Base-by-base conservation (phyloP, 768 basidiomycete genomes). In the Floccularia luteovirens region DNA sequence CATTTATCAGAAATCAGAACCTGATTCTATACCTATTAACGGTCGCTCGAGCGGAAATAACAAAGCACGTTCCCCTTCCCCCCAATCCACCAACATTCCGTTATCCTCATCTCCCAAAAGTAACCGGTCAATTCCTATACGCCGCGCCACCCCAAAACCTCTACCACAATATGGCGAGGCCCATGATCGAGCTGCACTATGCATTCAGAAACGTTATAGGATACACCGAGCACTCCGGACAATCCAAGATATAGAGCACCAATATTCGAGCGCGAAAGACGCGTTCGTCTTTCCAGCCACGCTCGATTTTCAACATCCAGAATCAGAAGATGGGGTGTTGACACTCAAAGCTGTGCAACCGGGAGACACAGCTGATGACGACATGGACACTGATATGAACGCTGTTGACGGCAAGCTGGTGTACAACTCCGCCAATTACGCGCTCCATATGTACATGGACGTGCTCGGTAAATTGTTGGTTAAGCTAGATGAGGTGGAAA, bases 401-500 rank as follows among this genome's bases (percentile, higher is more conserved):
- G 41, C 35, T 27, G 24, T 31, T 21, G 35, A 48, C 43, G 42
- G 53, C 57, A 70, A 71, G 51, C 70, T 89, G 24, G 74, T 77
- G 3, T 89, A 70, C 60, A 77, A 78, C 5, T 58, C 70, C 1
- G 62, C 53, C 31, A 88, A 89, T 54, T 76, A 70, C 14, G 56
- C 72, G 0, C 57, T 87, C 16, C 79, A 80, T 56, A 66, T 60
- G 11, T 80, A 86, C 56, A 61, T 67, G n/a, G 75, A 87, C 48
- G 62, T 67, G 32, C 66, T 88, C 24, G 72, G 72, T 41, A 74
- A 73, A 28, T 58, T 89, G 10, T 64, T 89, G n/a, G 67, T 72
- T 33, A 67, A 68, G 46, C 72, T 89, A 8, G 86, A 89, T 48
- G 75, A 69, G 0, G 70, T 89, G 16, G 75, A 83, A 48, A 82